Percentiles rank a stretch among this genome's conserved stretches.
Conservation (phyloP, 495 filamentous ascomycete species). For the Lasiosphaeris hirsuta region DNA sequence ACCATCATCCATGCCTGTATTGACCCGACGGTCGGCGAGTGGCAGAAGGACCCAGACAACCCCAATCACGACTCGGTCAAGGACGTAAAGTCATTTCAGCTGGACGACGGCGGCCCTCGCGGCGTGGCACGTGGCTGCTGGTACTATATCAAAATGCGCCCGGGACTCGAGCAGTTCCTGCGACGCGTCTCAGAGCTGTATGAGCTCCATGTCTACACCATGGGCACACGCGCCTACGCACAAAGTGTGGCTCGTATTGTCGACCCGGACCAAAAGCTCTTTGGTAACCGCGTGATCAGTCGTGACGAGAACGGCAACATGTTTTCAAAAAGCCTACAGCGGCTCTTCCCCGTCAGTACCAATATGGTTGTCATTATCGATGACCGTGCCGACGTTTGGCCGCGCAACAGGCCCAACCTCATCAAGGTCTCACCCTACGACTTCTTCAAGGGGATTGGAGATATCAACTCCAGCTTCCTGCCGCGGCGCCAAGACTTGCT, state of each 20-base stretch:
- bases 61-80: slow-evolving; percentile 90
- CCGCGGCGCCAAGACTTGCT: slow-evolving; percentile 80
- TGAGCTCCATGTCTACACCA: slow-evolving; percentile 97
- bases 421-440: slow-evolving; percentile 95
- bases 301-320: slow-evolving; percentile 94
- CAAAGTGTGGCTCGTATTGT: slow-evolving; percentile 88
- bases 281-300: slow-evolving; percentile 91
- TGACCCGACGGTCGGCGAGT: slow-evolving; percentile 93
- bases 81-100: slow-evolving; percentile 80
- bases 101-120: slow-evolving; percentile 73
- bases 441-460: slow-evolving; percentile 96
- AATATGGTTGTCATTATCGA: slow-evolving; percentile 99
- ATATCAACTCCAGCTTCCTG: slow-evolving; percentile 97
- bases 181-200: slow-evolving; percentile 75
- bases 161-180: slow-evolving; percentile 80
- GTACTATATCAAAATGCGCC: slow-evolving; percentile 99
- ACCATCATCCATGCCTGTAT: slow-evolving; percentile 98
- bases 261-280: slow-evolving; percentile 84
- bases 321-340: slow-evolving; percentile 81
- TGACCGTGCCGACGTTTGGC: slow-evolving; percentile 96
- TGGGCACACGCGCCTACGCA: slow-evolving; percentile 95
- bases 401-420: slow-evolving; percentile 84
- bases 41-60: slow-evolving; percentile 82
- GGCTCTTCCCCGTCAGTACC: slow-evolving; percentile 92
- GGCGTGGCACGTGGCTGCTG: slow-evolving; percentile 63